These are phyloP conservation scores for Madurella mycetomatis DNA, from an alignment of 2,329 filamentous ascomycete genomes.

Conservation along the genomic window DNA sequence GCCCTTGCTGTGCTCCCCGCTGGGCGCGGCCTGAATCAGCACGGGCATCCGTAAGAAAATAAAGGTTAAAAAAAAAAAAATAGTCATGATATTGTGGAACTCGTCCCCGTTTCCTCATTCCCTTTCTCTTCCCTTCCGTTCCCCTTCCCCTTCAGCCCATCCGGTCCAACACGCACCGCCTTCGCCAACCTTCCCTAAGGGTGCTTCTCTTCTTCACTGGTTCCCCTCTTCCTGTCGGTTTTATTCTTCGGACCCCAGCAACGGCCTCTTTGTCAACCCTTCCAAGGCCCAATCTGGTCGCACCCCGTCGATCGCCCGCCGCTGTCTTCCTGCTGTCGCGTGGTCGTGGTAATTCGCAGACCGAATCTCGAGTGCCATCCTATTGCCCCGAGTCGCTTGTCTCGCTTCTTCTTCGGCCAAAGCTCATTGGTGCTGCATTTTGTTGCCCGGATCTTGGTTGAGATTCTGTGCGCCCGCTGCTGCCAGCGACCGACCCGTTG, in stretches of 20 bases:
- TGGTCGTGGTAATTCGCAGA: slow-evolving; percentile 11
- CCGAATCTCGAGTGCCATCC: slow-evolving; percentile 7
- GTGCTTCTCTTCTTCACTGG: slow-evolving; percentile 37
- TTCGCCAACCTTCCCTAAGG: slow-evolving; percentile 40
- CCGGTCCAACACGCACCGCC: slow-evolving; percentile 38
- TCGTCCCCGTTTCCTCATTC: slow-evolving; percentile 15
- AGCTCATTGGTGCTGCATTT: neutral
- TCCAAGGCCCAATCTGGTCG: slow-evolving; percentile 25
- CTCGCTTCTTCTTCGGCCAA: neutral
- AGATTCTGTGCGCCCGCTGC: neutral
- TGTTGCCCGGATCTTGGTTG: neutral
- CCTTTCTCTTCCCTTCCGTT: slow-evolving; percentile 14
- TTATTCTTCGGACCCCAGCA: slow-evolving; percentile 22
- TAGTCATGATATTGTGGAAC: slow-evolving; percentile 28
- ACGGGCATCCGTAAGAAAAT: slow-evolving; percentile 13
- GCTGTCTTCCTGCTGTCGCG: slow-evolving; percentile 11
- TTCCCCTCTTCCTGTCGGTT: slow-evolving; percentile 25
- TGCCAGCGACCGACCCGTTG: neutral
- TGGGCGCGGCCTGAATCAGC: slow-evolving; percentile 23
- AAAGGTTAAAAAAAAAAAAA: slow-evolving; percentile 25
- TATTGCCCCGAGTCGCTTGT: neutral
- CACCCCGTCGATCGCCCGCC: slow-evolving; percentile 9
- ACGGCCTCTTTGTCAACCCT: slow-evolving; percentile 26
- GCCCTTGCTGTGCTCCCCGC: slow-evolving; percentile 12
- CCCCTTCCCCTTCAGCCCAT: slow-evolving; percentile 21